These are phyloP conservation scores for Microsporum audouinii DNA, from an alignment of 2,329 filamentous ascomycete species.

Conservation along the genomic window DNA sequence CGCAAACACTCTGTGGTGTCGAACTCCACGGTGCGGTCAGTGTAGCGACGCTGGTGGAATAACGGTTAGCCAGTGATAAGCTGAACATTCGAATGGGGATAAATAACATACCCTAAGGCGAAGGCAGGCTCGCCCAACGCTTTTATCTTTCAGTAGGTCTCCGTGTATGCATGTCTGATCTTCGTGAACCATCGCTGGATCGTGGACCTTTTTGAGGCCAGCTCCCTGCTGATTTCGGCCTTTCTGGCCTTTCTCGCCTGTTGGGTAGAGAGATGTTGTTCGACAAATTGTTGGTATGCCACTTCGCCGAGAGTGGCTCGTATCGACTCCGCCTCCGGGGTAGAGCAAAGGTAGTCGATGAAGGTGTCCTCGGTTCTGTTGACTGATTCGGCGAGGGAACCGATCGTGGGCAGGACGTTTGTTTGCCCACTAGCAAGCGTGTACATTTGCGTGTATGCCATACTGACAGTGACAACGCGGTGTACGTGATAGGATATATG, in stretches of 20 bases:
- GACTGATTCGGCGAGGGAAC: slow-evolving; percentile 7
- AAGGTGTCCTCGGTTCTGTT: slow-evolving; percentile 6
- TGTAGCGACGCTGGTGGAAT: background rate
- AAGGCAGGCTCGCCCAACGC: slow-evolving; percentile 1
- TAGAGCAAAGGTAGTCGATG: slow-evolving; percentile 5
- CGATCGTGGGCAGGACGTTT: slow-evolving; percentile 9
- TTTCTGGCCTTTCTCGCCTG: background rate
- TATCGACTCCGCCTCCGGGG: slow-evolving; percentile 10
- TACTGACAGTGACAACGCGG: slow-evolving; percentile 6
- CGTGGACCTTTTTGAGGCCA: background rate
- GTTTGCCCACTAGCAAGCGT: slow-evolving; percentile 7
- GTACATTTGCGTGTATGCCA: slow-evolving; percentile 12
- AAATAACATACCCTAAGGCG: background rate
- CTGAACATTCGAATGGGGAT: background rate
- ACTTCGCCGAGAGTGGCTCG: slow-evolving; percentile 9
- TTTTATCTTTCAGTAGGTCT: background rate
- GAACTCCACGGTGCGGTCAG: background rate
- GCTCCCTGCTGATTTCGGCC: background rate
- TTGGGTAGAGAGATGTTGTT: slow-evolving; percentile 1
- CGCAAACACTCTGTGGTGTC: background rate
- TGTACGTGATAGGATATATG: slow-evolving; percentile 3
- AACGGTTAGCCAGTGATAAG: background rate
- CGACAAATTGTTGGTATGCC: slow-evolving; percentile 8
- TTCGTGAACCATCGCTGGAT: slow-evolving; percentile 5
- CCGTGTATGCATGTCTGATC: slow-evolving; percentile 6